A percentile compares a stretch with the other conserved stretches of the same genome.
Evolutionary conservation across 2,329 filamentous ascomycete species (phyloP).

Genomic region (Stagonosporopsis cucurbitacearum): DNA sequence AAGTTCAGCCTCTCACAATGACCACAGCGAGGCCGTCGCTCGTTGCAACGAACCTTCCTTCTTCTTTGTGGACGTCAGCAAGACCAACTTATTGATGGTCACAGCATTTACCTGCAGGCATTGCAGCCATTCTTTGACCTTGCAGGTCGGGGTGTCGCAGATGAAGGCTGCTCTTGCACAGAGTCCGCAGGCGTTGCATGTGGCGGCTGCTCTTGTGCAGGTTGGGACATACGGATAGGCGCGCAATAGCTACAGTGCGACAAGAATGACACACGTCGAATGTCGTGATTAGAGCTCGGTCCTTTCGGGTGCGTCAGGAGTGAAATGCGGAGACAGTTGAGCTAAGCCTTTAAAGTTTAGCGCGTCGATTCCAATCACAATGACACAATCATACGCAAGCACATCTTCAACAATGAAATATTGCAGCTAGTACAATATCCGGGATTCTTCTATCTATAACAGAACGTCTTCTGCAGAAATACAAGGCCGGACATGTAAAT

Average conservation of each 20-base stretch:
- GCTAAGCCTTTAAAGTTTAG: constrained; percentile 11
- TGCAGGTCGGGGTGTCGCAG: constrained; percentile 34
- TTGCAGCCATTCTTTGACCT: constrained; percentile 43
- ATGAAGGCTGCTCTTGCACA: constrained; percentile 13
- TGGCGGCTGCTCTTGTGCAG: constrained; percentile 20
- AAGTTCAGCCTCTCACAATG: constrained; percentile 62
- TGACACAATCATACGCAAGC: not conserved
- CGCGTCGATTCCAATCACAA: not conserved
- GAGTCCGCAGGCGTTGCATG: constrained; percentile 22
- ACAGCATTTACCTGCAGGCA: constrained; percentile 32
- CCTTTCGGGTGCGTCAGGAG: constrained; percentile 1
- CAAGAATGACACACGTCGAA: not conserved
- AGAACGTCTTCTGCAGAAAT: not conserved
- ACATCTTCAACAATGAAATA: not conserved
- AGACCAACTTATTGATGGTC: not conserved
- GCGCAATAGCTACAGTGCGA: not conserved
- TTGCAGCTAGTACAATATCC: not conserved
- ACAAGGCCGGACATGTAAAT: not conserved
- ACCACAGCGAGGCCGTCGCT: constrained; percentile 59
- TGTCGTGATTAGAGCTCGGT: constrained; percentile 1
- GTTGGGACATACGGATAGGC: constrained; percentile 28
- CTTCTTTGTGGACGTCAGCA: constrained; percentile 45
- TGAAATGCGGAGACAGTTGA: constrained; percentile 20
- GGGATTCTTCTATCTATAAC: not conserved
- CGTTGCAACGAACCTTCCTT: constrained; percentile 63